Base-by-base conservation (phyloP, 2,329 filamentous ascomycete genomes). In the Diaporthe humulicola region DNA sequence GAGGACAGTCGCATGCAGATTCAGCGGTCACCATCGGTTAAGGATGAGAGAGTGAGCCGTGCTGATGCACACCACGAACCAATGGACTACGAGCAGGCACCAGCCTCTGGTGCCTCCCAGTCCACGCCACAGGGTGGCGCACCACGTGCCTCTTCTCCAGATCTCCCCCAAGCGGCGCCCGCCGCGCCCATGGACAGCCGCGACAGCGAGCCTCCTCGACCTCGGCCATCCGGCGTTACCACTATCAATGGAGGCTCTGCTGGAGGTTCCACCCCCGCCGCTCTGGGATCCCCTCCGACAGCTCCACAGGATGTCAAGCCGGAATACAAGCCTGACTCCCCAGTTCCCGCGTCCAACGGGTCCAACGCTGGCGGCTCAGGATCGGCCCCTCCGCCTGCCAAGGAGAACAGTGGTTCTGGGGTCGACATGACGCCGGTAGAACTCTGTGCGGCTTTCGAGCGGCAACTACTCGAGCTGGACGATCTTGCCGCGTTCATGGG, bases 401-500 rank as follows among this genome's bases (percentile, higher is more conserved):
- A 75, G 66, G 73, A 71, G 19, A 69, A 28, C 42, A 54, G 58
- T 38, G 79, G 78, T 8, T 78, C 80, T 9, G 79, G 79, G 6
- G 80, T 82, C 4, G 90, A 91, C 76, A 91, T 91, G 88, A 91
- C 89, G 3, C 87, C 89, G 0, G 85, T 87, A 7, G 90, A 91
- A 79, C 84, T 91, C 22, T 91, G 90, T 78, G 83, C 84, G 19
- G 90, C 90, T 0, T 91, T 91, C 78, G 90, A 91, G 83, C 85
- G 89, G 42, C 90, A 91, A 81, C 85, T 91, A 1, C 83, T 91
- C 15, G 90, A 91, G 79, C 84, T 91, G 9, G 90, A 91, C 76
- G 90, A 91, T 78, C 86, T 91, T 15, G 90, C 90, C 42, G 90
- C 90, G 3, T 91, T 91, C 71, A 91, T 91, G 90, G 90, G 90